Conservation (phyloP, 768 basidiomycete genomes). For the Dioszegia hungarica region DNA sequence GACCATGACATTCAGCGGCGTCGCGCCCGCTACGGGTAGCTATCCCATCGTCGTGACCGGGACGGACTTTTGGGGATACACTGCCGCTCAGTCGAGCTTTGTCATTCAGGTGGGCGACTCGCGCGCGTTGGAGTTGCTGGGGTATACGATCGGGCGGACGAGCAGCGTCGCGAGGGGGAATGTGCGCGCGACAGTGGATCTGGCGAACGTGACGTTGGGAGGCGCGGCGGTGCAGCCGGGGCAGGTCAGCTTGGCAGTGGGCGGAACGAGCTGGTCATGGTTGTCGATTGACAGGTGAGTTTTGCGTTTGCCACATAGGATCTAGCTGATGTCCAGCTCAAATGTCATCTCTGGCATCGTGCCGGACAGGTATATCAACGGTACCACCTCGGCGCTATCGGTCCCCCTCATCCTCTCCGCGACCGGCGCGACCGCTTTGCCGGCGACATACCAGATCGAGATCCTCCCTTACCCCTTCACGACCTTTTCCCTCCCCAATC, state of each 20-base stretch:
- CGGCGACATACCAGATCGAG: constrained; percentile 56
- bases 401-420: constrained; percentile 59
- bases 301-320: background rate
- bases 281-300: constrained; percentile 56
- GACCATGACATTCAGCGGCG: constrained; percentile 74
- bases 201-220: constrained; percentile 56
- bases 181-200: constrained; percentile 54
- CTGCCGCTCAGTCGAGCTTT: constrained; percentile 61
- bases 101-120: constrained; percentile 52
- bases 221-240: constrained; percentile 57
- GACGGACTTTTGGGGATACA: constrained; percentile 73
- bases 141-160: background rate
- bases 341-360: constrained; percentile 54
- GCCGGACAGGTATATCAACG: constrained; percentile 51
- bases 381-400: constrained; percentile 29
- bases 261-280: constrained; percentile 56
- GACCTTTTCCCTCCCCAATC: constrained; percentile 56
- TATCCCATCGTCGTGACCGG: constrained; percentile 61
- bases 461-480: constrained; percentile 72
- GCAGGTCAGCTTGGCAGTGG: constrained; percentile 61
- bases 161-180: constrained; percentile 57
- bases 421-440: constrained; percentile 52
- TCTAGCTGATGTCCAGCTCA: background rate
- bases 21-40: constrained; percentile 57
- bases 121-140: constrained; percentile 1